Evolutionary conservation across 352 stramenopile genomes (phyloP).

Genomic region (Globisporangium perplexum): DNA sequence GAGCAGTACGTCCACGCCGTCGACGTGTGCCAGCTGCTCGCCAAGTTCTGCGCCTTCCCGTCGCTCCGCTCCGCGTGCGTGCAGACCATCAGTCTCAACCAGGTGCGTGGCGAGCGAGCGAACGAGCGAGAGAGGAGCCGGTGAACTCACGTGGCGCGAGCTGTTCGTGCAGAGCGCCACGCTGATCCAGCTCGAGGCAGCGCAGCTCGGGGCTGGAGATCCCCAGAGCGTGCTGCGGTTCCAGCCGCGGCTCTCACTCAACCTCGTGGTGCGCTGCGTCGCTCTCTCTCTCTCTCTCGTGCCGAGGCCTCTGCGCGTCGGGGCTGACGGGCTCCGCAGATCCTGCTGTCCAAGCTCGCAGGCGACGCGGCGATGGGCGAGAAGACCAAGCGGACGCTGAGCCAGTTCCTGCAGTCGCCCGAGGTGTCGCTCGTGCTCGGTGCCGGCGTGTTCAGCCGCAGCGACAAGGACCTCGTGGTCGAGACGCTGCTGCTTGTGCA

Average conservation of each 20-base stretch:
- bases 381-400: constrained; percentile 60
- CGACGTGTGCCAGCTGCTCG: constrained; percentile 49
- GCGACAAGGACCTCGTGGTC: constrained; percentile 61
- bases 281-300: not conserved
- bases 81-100: constrained; percentile 60
- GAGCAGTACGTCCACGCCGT: constrained; percentile 71
- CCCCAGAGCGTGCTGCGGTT: constrained; percentile 44
- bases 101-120: constrained; percentile 27
- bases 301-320: not conserved
- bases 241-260: constrained; percentile 62
- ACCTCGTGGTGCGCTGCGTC: constrained; percentile 44
- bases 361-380: constrained; percentile 45
- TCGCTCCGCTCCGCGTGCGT: constrained; percentile 43
- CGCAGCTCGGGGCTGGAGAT: constrained; percentile 42
- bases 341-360: constrained; percentile 47
- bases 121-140: not conserved
- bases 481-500: constrained; percentile 57
- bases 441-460: constrained; percentile 52
- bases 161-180: constrained; percentile 37
- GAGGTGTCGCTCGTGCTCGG: constrained; percentile 60
- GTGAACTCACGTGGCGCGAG: not conserved
- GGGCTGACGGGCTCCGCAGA: constrained; percentile 21
- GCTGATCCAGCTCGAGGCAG: constrained; percentile 62
- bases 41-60: constrained; percentile 47
- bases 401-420: constrained; percentile 65